These are phyloP conservation scores for Sporodiniella umbellata DNA, from an alignment of 371 early-diverging fungal genomes.

Conservation along the genomic window DNA sequence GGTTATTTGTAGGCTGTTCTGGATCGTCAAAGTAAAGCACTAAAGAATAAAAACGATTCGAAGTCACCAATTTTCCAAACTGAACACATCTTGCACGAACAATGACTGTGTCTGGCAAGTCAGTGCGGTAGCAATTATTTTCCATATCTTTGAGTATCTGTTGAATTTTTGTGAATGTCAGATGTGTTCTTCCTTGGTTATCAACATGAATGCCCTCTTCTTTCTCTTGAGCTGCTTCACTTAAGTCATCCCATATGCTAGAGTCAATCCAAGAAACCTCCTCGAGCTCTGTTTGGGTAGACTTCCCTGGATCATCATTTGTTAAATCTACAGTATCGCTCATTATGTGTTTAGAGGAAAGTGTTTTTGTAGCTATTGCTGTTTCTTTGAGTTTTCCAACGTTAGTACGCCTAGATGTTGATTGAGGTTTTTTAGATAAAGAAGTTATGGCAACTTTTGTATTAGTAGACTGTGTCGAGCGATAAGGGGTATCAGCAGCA, in stretches of 20 bases:
- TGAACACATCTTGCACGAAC: conserved; percentile 1
- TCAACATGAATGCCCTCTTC: conserved; percentile 1
- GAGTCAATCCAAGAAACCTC: neutral
- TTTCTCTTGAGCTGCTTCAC: neutral
- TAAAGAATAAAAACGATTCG: conserved; percentile 2
- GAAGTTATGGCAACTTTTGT: neutral
- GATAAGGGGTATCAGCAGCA: neutral
- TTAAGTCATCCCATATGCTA: neutral
- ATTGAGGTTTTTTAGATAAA: neutral
- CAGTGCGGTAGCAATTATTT: neutral
- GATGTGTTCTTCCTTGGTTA: conserved; percentile 3
- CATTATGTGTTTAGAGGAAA: neutral
- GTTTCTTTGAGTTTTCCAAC: neutral
- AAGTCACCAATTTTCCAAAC: neutral
- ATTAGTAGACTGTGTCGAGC: neutral
- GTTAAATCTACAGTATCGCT: neutral
- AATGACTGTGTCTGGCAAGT: conserved; percentile 9
- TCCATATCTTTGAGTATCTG: conserved; percentile 4
- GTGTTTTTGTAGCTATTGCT: neutral
- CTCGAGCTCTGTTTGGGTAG: neutral
- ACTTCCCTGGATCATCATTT: neutral
- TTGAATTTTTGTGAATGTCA: conserved; percentile 6
- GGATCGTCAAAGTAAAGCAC: conserved; percentile 5
- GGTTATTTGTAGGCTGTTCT: neutral
- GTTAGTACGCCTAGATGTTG: neutral